Evolutionary conservation across 495 filamentous ascomycete genomes (phyloP).

Genomic region (Penicillium macrosclerotiorum): DNA sequence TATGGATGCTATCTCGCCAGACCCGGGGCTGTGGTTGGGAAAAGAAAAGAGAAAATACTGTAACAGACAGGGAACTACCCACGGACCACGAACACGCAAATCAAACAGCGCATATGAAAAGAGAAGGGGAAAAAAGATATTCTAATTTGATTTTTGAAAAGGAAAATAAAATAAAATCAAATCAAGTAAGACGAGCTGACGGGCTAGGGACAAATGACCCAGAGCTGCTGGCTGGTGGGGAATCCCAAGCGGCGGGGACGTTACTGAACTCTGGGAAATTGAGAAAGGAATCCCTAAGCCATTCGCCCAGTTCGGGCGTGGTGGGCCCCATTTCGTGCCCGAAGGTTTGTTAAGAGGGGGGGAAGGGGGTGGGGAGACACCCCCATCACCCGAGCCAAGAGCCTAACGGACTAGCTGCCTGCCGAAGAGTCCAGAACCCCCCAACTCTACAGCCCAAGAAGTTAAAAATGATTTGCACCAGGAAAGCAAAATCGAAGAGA

Average conservation of each 20-base stretch:
- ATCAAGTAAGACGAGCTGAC: background rate
- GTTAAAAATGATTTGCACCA: too few species aligned
- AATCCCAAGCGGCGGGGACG: background rate
- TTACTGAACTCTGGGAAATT: conserved; percentile 4
- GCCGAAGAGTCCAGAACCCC: too few species aligned
- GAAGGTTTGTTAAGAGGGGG: background rate
- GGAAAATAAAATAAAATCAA: background rate
- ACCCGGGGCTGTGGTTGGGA: background rate
- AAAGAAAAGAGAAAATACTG: background rate
- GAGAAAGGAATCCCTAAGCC: background rate
- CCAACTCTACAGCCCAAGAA: too few species aligned
- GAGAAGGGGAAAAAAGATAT: too few species aligned
- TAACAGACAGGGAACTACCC: background rate
- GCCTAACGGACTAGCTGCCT: too few species aligned
- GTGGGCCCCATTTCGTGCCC: background rate
- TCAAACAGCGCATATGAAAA: background rate
- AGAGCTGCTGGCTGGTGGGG: background rate
- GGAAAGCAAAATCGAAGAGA: too few species aligned
- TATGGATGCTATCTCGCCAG: conserved; percentile 4
- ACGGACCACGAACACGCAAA: background rate
- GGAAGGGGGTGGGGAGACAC: too few species aligned
- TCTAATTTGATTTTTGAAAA: background rate
- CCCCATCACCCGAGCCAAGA: too few species aligned
- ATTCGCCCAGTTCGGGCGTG: background rate
- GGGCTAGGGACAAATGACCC: background rate